Evolutionary conservation across 352 stramenopile genomes (phyloP), one percentile per base, ranked within the genome.

Genomic region (Globisporangium solare): DNA sequence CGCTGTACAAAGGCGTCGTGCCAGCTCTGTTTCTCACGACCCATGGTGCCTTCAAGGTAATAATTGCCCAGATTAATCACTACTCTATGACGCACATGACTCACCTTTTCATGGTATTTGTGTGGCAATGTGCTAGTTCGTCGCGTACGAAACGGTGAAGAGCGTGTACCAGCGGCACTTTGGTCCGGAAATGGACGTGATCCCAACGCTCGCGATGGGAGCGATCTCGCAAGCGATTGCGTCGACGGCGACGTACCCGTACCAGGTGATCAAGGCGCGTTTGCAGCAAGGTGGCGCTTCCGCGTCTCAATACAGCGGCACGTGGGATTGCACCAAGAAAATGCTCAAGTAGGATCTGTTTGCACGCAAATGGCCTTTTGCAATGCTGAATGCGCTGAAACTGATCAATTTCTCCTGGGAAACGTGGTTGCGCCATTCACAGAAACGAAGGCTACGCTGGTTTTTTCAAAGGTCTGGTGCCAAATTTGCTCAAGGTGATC

Each of bases 241-340:
- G 27, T 92, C 82, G 10, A 89, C 79, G 18, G 83, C 71, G 5
- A 98, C 94, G 15, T 99, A 98, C 71, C 95, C 96, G 18, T 89
- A 98, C 54, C 96, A 99, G 73, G 92, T 99, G 13, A 92, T 99
- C 48, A 99, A 99, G 78, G 86, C 94, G 15, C 77, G 97, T 55
- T 66, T 99, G 17, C 97, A 99, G 62, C 94, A 99, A 66, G 76
- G 85, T 85, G 67, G 90, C 35, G 67, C 71, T 17, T 70, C 65
- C 8, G 83, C 83, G 14, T 60, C 71, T n/a, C 86, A 97, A 37
- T 98, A 98, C 71, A 74, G 54, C 31, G 90, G 91, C 58, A 95
- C 97, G 6, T 82, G 88, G 66, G 80, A 96, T 60, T 98, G 92
- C 60, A 86, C 91, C 1, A 67, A 60, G 32, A 94, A 89, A 61